A percentile compares a stretch with the other conserved stretches of the same genome.
phyloP scores from a whole-genome alignment of 805 yeast species.

The Teunomyces panamensis region DNA sequence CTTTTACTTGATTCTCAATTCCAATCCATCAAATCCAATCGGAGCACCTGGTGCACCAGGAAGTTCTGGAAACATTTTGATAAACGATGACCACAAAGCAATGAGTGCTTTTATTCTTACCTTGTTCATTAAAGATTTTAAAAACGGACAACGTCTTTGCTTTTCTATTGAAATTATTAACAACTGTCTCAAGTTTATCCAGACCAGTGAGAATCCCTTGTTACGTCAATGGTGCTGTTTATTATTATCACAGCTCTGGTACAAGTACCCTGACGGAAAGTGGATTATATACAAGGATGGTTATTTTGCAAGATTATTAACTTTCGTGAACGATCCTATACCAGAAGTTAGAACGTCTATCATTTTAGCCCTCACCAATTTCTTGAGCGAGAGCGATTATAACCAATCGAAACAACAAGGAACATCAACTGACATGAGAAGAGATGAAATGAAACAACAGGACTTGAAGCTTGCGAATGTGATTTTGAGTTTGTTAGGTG shows the following conservation, averaged over 20 bases:
- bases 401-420: constrained; percentile 12
- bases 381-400: constrained; percentile 48
- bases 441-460: constrained; percentile 56
- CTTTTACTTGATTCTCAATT: constrained; percentile 73
- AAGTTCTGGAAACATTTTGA: constrained; percentile 30
- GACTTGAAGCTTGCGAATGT: constrained; percentile 70
- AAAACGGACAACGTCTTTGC: constrained; percentile 76
- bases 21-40: constrained; percentile 27
- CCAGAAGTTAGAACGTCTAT: constrained; percentile 93
- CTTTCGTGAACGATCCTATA: constrained; percentile 77
- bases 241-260: constrained; percentile 74
- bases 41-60: constrained; percentile 34
- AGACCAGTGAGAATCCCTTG: constrained; percentile 75
- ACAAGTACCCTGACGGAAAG: constrained; percentile 69
- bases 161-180: constrained; percentile 69
- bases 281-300: constrained; percentile 67
- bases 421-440: constrained; percentile 28
- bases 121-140: constrained; percentile 76
- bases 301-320: constrained; percentile 52
- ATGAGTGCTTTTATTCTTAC: constrained; percentile 92
- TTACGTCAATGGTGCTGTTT: constrained; percentile 91
- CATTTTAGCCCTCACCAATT: constrained; percentile 67
- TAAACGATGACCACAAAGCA: constrained; percentile 84
- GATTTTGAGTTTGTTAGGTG: constrained; percentile 66
- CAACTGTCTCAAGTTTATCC: constrained; percentile 63